Evolutionary conservation across 2,329 filamentous ascomycete genomes (phyloP), one percentile per base, ranked within the genome.

Genomic region (Clarireedia hainanense): DNA sequence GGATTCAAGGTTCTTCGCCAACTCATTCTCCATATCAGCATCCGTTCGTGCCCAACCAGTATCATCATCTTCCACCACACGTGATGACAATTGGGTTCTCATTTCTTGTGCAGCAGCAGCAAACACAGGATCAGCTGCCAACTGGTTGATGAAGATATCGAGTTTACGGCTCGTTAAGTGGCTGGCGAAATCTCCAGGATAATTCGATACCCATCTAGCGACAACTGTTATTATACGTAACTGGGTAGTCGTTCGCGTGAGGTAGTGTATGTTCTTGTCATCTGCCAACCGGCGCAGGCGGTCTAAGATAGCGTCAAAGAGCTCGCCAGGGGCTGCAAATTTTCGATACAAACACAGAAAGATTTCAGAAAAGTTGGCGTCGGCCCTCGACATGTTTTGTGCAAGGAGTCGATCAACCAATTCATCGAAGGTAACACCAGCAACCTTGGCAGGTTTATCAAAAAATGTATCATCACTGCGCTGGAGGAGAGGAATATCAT

Each of bases 331-430:
- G 2, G 91, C 83, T 4, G 90, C 88, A 68, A 99, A 97, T 70
- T 94, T 95, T 60, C 94, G 86, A 72, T 97, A 97, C 14, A 97
- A 76, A 61, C 92, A 96, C 30, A 97, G 77, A 66, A 97, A 97
- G 17, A 95, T 85, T 46, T 91, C 84, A 1, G 83, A 81, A 67
- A 96, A 99, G 70, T 96, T 96, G 57, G 81, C 80, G 68, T 97
- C 94, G n/a, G 85, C 80, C 67, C 89, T 91, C 27, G 89, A 91
- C 74, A 92, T 85, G 37, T 89, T 88, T 59, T 89, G 81, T 0
- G 85, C 80, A 24, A 97, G 78, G 42, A 99, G 78, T n/a, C 91
- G 86, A 70, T 96, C 90, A 20, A 97, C 89, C 4, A 94, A 75
- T 55, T 91, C 86, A 58, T 88, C 84, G 62, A 86, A 83, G 2